Evolutionary conservation across 2,329 filamentous ascomycete species (phyloP).

Genomic region (Penicillium sp.): DNA sequence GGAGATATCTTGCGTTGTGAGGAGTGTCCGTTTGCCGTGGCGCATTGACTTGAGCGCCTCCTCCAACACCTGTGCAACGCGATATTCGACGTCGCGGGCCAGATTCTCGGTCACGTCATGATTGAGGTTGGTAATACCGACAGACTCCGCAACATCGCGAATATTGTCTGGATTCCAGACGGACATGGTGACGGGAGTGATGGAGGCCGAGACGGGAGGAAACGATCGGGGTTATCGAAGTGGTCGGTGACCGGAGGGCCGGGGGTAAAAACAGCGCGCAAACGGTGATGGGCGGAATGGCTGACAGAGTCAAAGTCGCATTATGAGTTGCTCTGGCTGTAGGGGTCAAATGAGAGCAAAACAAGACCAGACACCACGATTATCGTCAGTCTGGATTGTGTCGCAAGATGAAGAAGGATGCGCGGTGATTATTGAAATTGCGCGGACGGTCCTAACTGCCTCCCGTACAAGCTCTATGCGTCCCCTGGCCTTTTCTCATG

Average conservation of each 20-base stretch:
- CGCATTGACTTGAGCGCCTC: conserved; percentile 97
- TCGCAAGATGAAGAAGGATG: neutral
- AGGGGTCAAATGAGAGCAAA: neutral
- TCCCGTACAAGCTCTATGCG: conserved; percentile 15
- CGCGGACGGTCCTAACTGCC: conserved; percentile 9
- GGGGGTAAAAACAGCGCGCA: neutral
- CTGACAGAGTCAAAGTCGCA: conserved; percentile 11
- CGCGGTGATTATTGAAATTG: conserved; percentile 18
- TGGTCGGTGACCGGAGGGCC: neutral
- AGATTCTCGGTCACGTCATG: conserved; percentile 86
- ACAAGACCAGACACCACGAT: neutral
- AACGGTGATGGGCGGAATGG: neutral
- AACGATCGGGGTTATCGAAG: conserved; percentile 1
- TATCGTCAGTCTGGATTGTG: neutral
- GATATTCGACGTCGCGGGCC: conserved; percentile 92
- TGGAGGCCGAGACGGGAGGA: neutral
- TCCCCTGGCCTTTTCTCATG: neutral
- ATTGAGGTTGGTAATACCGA: conserved; percentile 76
- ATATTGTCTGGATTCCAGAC: conserved; percentile 98
- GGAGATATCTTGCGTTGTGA: conserved; percentile 86
- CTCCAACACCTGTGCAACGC: conserved; percentile 87
- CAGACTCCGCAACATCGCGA: conserved; percentile 90
- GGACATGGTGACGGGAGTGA: conserved; percentile 44
- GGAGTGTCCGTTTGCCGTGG: conserved; percentile 76
- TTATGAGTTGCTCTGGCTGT: conserved; percentile 4